phyloP scores from a whole-genome alignment of 208 protist genomes.

The Wallacemonas sp. region DNA sequence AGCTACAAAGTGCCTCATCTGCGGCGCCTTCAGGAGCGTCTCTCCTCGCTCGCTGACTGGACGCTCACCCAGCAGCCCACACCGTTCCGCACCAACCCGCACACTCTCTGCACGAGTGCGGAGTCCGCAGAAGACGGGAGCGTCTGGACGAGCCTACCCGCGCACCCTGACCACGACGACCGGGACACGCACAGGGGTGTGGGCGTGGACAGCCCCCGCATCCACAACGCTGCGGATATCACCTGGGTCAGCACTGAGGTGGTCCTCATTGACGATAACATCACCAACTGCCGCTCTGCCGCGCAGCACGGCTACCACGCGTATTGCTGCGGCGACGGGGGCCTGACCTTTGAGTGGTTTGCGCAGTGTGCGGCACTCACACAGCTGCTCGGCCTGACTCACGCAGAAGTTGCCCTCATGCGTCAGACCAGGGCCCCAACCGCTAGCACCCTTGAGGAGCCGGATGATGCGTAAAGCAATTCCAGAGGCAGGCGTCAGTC shows the following conservation, averaged over 20 bases:
- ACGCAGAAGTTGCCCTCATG: slow-evolving; percentile 9
- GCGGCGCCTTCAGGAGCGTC: not conserved
- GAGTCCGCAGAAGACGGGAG: not conserved
- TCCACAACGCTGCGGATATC: not conserved
- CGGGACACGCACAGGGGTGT: not conserved
- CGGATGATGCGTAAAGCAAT: not conserved
- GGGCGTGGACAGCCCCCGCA: not conserved
- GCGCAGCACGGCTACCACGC: slow-evolving; percentile 35
- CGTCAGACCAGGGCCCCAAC: not conserved
- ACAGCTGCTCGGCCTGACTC: slow-evolving; percentile 24
- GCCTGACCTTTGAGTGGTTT: slow-evolving; percentile 26
- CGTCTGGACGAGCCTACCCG: not conserved
- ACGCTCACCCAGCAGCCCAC: not conserved
- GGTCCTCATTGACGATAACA: slow-evolving; percentile 40
- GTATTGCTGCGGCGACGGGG: slow-evolving; percentile 17
- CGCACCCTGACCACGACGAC: not conserved
- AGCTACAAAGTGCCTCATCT: slow-evolving; percentile 1
- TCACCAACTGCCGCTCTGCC: slow-evolving; percentile 28
- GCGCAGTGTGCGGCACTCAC: slow-evolving; percentile 11
- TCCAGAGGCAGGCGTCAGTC: too few species aligned
- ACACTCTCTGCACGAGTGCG: too few species aligned
- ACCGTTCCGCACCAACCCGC: not conserved
- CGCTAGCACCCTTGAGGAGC: not conserved
- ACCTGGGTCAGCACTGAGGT: slow-evolving; percentile 45
- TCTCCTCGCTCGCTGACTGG: not conserved